Percentiles rank a stretch among this genome's conserved stretches.
phyloP scores from a whole-genome alignment of 495 filamentous ascomycete genomes.

The Penicillium maclennaniae region DNA sequence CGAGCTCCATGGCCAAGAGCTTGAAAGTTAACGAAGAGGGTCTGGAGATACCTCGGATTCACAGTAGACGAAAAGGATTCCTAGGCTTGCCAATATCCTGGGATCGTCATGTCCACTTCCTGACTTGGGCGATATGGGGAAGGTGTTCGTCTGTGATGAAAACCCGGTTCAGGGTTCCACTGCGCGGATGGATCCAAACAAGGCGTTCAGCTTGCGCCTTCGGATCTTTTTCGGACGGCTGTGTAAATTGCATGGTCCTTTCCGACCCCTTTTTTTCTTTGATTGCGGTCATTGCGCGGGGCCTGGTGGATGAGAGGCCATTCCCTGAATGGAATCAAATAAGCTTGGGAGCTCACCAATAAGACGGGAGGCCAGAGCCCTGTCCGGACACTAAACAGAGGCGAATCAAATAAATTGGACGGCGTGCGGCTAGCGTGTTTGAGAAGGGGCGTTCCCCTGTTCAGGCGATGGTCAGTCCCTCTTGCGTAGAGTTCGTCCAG shows the following conservation, averaged over 20 bases:
- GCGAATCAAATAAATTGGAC: slow-evolving; percentile 19
- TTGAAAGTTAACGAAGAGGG: slow-evolving; percentile 3
- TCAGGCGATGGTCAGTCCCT: slow-evolving; percentile 11
- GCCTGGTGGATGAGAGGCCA: not conserved
- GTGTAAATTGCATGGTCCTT: not conserved
- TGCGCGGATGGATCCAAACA: slow-evolving; percentile 13
- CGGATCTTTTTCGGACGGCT: not conserved
- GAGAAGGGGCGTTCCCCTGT: slow-evolving; percentile 12
- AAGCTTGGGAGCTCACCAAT: slow-evolving; percentile 11
- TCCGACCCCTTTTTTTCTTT: not conserved
- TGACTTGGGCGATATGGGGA: slow-evolving; percentile 10
- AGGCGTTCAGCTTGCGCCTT: slow-evolving; percentile 8
- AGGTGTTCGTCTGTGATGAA: slow-evolving; percentile 22
- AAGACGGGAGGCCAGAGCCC: not conserved
- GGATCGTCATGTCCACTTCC: slow-evolving; percentile 6
- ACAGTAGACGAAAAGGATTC: slow-evolving; percentile 8
- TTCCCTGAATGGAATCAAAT: not conserved
- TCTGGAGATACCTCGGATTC: slow-evolving; percentile 4
- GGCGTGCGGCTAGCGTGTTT: slow-evolving; percentile 27
- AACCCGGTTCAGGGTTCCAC: slow-evolving; percentile 17
- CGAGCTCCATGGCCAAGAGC: not conserved
- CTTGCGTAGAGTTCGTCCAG: slow-evolving; percentile 23
- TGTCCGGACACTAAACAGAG: not conserved
- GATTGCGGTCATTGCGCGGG: not conserved
- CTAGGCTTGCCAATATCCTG: not conserved